These are phyloP conservation scores for Mycena floridula DNA, from an alignment of 768 basidiomycete genomes.

Conservation along the genomic window DNA sequence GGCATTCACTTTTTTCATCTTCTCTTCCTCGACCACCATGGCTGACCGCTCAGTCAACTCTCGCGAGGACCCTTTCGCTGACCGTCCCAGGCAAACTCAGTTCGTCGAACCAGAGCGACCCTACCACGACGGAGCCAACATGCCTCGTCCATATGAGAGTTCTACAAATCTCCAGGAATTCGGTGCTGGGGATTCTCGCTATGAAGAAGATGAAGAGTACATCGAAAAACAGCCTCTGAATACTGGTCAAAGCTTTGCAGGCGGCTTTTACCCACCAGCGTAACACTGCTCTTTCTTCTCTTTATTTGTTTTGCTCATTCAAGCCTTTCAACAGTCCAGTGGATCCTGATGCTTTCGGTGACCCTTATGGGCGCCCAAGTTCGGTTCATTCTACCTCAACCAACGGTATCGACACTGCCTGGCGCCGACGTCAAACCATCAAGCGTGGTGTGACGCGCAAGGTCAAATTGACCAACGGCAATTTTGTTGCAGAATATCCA, in stretches of 20 bases:
- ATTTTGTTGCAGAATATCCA: conserved; percentile 66
- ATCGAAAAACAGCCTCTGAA: conserved; percentile 76
- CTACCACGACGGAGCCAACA: conserved; percentile 31
- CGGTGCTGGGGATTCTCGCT: conserved; percentile 32
- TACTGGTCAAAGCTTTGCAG: conserved; percentile 43
- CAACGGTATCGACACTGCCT: conserved; percentile 53
- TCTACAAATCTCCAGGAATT: conserved; percentile 50
- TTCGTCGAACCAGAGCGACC: conserved; percentile 52
- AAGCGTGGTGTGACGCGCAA: conserved; percentile 69
- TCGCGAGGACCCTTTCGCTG: conserved; percentile 63
- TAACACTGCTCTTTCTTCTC: conserved; percentile 27
- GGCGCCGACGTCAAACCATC: conserved; percentile 61
- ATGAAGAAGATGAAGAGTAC: conserved; percentile 65
- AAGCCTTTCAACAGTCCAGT: conserved; percentile 27
- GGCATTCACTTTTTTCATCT: conserved; percentile 1
- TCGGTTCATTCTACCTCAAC: conserved; percentile 50
- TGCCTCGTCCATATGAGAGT: conserved; percentile 51
- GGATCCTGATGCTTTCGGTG: conserved; percentile 59
- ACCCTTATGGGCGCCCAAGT: conserved; percentile 54
- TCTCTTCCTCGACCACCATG: conserved; percentile 22
- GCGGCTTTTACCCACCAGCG: conserved; percentile 74
- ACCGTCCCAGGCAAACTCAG: conserved; percentile 55
- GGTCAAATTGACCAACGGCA: conserved; percentile 70
- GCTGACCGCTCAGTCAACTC: conserved; percentile 26
- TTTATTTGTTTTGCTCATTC: conserved; percentile 3